Base-by-base conservation (phyloP, 1,139 yeast genomes). In the Hanseniaspora gamundiae region DNA sequence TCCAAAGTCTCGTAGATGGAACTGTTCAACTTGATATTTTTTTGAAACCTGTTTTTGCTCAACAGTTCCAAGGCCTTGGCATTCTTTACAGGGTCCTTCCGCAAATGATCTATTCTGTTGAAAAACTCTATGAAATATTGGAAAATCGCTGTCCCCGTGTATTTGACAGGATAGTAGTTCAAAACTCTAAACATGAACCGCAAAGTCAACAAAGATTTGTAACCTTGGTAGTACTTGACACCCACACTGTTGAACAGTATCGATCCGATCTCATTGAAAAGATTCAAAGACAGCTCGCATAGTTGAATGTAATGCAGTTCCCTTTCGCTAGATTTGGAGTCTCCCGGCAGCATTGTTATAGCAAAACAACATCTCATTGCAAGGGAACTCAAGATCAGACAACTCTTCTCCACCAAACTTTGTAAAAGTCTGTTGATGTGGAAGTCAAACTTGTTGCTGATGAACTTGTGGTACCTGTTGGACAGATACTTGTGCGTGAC, bases 241-340 rank as follows among this genome's bases (percentile, higher is more conserved):
- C 47, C 47, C 20, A 44, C 40, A 6, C 41, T 39, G 28, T 45
- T 45, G 19, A 45, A 45, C 20, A 45, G 19, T 8, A 45, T 19
- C 22, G 47, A 45, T 11, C 45, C 47, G 45, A 45, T 42, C 31
- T 45, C 47, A 38, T 45, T 45, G 28, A 42, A 39, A 4, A 42
- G 38, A 11, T 38, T 38, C 22, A 38, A 8, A n/a, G 17, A 17
- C 14, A 38, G 14, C 35, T 13, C 29, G 42, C 10, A 24, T 39
- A 42, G 17, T 30, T 36, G 17, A 24, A 28, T 21, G 42, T 42
- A 7, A 29, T 38, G 31, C 40, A 9, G 10, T 40, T 41, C 31
- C 31, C 31, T 6, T 26, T 30, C 20, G 14, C 27, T 24, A 4
- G 21, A 6, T n/a, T n/a, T n/a, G 16, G 24, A 31, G 2, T 30